These are phyloP conservation scores for Candolleomyces aberdarensis DNA, from an alignment of 768 basidiomycete species.

Conservation along the genomic window DNA sequence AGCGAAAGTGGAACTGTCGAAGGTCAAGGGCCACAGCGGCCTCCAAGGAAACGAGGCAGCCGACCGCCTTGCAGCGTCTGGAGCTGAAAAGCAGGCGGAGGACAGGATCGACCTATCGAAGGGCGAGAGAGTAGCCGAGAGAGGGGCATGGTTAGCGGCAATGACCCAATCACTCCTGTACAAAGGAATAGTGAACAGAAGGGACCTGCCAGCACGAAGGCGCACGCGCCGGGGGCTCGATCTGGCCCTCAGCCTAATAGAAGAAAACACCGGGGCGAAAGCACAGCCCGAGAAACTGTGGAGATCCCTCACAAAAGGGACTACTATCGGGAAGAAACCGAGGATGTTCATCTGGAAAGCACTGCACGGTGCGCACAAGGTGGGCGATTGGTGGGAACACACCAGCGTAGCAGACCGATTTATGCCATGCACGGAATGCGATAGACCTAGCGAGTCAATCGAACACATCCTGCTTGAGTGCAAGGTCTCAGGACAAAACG, in stretches of 20 bases:
- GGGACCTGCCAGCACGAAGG: neutral
- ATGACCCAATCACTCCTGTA: neutral
- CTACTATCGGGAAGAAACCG: neutral
- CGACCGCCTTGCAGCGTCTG: constrained; percentile 7
- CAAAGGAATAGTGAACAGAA: neutral
- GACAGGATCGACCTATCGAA: neutral
- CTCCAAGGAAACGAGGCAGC: constrained; percentile 14
- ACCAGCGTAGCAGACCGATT: constrained; percentile 9
- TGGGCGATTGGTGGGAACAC: constrained; percentile 22
- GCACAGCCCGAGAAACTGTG: neutral
- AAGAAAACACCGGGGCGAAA: neutral
- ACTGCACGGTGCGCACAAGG: constrained; percentile 18
- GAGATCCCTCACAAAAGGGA: neutral
- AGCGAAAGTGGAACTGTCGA: neutral
- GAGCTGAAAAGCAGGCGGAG: constrained; percentile 1
- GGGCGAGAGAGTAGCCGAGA: neutral
- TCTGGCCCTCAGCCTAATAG: neutral
- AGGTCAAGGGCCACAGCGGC: constrained; percentile 16
- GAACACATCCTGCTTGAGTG: constrained; percentile 26
- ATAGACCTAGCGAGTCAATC: constrained; percentile 18
- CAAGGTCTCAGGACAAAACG: constrained; percentile 13
- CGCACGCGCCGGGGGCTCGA: neutral
- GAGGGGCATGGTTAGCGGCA: neutral
- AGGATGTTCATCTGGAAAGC: constrained; percentile 20
- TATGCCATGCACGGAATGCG: constrained; percentile 12